Evolutionary conservation across 257 asterid species (phyloP).

Genomic region (Penstemon barbatus): DNA sequence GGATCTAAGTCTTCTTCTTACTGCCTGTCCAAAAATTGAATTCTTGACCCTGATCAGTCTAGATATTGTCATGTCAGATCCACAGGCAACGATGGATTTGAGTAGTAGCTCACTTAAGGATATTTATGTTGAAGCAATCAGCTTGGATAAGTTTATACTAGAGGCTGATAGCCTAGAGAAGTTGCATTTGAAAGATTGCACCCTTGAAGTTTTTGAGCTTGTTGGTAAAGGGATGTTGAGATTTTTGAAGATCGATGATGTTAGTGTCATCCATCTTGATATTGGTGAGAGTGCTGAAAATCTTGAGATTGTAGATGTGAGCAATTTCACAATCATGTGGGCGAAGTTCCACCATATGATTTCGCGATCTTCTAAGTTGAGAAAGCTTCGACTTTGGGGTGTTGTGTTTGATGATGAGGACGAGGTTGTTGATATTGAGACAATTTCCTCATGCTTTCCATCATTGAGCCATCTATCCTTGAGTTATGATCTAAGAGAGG

Average conservation of each 20-base stretch:
- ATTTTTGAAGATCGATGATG: conserved; percentile 78
- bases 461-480: conserved; percentile 64
- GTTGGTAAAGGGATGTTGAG: conserved; percentile 73
- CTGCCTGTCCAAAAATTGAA: conserved; percentile 72
- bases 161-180: conserved; percentile 85
- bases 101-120: conserved; percentile 71
- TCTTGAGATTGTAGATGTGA: conserved; percentile 83
- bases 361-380: conserved; percentile 69
- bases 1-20: conserved; percentile 75
- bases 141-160: conserved; percentile 78
- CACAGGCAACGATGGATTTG: conserved; percentile 72
- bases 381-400: conserved; percentile 82
- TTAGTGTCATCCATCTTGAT: conserved; percentile 91
- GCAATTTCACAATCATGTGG: conserved; percentile 95
- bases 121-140: conserved; percentile 81
- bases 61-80: conserved; percentile 83
- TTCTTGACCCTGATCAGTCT: conserved; percentile 60
- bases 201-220: conserved; percentile 82
- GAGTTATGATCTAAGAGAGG: conserved; percentile 74
- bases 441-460: conserved; percentile 82
- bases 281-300: conserved; percentile 80
- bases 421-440: conserved; percentile 83
- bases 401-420: conserved; percentile 93
- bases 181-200: conserved; percentile 85
- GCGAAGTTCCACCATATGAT: conserved; percentile 87